Base-by-base conservation (phyloP, 345 rosid species). In the Dipteronia sinensis region DNA sequence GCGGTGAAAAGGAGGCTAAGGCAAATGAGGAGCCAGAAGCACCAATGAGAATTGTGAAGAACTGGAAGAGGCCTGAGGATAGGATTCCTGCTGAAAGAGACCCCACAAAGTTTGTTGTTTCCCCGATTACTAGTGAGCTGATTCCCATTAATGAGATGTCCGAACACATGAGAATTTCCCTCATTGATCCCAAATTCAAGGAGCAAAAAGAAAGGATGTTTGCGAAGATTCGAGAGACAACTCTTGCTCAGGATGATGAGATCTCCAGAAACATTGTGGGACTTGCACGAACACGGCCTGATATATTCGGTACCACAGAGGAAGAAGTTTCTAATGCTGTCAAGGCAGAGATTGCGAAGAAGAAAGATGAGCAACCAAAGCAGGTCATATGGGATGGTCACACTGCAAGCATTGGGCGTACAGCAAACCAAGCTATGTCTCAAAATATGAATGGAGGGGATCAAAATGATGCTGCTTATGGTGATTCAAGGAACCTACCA, bases 371-470 rank as follows among this genome's bases (percentile, higher is more conserved):
- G 77, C 92, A 89, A 47, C 90, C 92, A 19, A 89, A 87, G 87
- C 92, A 89, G 83, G 92, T 89, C 65, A 89, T 87, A 77, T 89
- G 92, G 92, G 92, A 89, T 81, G 92, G 92, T 76, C 92, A 89
- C 77, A 84, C 88, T 10, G 89, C 89, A 72, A 89, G 92, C 78
- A 89, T 89, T 71, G 92, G 92, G 67, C 89, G 90, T 34, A 89
- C 92, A 2, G 92, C 92, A 58, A 89, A 86, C 65, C 92, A 89
- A 73, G 92, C 92, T 25, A 76, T 89, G 83, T 81, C 92, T 68
- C 92, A 89, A 58, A 86, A 70, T 76, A 76, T 72, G 29, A 80
- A 68, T 65, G 82, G 76, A 20, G 90, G 84, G 51, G 90, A 87
- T 72, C 88, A 78, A 63, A 82, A 51, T 29, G 86, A 83, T 72